Evolutionary conservation across 2,329 filamentous ascomycete species (phyloP).

Genomic region (Thelonectria blattea): DNA sequence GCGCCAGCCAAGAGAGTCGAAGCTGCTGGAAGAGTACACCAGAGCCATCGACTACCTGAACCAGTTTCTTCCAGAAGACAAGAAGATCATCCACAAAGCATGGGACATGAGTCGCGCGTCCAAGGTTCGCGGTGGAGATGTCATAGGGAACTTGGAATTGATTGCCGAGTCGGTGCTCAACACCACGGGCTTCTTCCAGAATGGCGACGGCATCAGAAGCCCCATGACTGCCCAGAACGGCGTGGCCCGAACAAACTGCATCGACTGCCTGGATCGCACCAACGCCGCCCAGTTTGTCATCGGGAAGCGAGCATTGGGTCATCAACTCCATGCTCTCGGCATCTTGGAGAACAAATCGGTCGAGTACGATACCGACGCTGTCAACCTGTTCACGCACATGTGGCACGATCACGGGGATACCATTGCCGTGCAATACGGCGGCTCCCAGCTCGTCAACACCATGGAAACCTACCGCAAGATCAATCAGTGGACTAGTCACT

Average conservation of each 20-base stretch:
- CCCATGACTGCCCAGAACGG: constrained; percentile 81
- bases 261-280: constrained; percentile 95
- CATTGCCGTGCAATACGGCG: constrained; percentile 96
- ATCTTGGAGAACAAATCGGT: constrained; percentile 80
- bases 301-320: constrained; percentile 88
- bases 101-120: constrained; percentile 98
- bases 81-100: constrained; percentile 90
- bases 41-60: constrained; percentile 91
- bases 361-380: constrained; percentile 92
- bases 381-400: constrained; percentile 98
- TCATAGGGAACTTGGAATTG: constrained; percentile 87
- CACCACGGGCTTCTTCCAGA: constrained; percentile 92
- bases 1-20: constrained; percentile 87
- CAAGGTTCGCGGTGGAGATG: constrained; percentile 89
- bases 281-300: constrained; percentile 99
- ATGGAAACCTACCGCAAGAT: constrained; percentile 99
- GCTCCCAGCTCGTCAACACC: constrained; percentile 96
- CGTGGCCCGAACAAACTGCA: constrained; percentile 93
- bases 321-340: constrained; percentile 90
- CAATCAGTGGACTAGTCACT: constrained; percentile 98
- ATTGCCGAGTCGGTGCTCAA: constrained; percentile 88
- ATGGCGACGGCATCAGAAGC: constrained; percentile 74
- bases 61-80: constrained; percentile 82
- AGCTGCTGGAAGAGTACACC: constrained; percentile 86
- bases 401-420: constrained; percentile 98